Evolutionary conservation across 495 filamentous ascomycete species (phyloP).

Genomic region (Jackrogersella minutella): DNA sequence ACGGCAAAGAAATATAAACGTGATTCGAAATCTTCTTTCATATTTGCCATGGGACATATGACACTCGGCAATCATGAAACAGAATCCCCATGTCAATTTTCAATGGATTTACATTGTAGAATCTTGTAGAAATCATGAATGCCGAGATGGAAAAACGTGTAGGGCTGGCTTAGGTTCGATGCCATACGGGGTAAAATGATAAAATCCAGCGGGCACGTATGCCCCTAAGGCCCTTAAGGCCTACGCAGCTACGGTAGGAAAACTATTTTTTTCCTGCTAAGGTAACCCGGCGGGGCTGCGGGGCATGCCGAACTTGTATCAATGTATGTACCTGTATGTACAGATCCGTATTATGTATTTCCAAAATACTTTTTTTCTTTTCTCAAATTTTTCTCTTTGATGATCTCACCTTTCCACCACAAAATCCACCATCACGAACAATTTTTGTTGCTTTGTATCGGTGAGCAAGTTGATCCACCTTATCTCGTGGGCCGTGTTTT

Average conservation of each 20-base stretch:
- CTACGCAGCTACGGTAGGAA: slow-evolving; percentile 14
- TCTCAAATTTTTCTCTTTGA: slow-evolving; percentile 4
- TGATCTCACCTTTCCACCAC: slow-evolving; percentile 16
- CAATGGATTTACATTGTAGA: not conserved
- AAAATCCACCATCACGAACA: slow-evolving; percentile 20
- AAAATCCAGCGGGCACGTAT: too few species aligned
- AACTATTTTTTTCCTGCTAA: slow-evolving; percentile 22
- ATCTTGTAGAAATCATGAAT: slow-evolving; percentile 4
- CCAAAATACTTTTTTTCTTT: slow-evolving; percentile 4
- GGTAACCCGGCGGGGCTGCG: slow-evolving; percentile 28
- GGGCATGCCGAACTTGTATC: slow-evolving; percentile 14
- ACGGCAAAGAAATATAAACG: slow-evolving; percentile 2
- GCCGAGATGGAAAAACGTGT: not conserved
- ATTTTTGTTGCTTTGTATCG: slow-evolving; percentile 7
- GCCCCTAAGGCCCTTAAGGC: too few species aligned
- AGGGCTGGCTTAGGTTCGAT: slow-evolving; percentile 13
- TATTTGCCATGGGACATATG: too few species aligned
- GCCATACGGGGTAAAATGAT: not conserved
- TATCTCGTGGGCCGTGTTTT: slow-evolving; percentile 29
- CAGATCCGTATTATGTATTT: too few species aligned
- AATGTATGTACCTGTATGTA: too few species aligned
- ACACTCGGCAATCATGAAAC: not conserved
- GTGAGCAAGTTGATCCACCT: slow-evolving; percentile 3
- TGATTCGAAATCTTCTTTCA: not conserved
- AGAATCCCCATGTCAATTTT: too few species aligned